Conservation (phyloP, 2,329 filamentous ascomycete genomes). For the Chalaropsis thielavioides region DNA sequence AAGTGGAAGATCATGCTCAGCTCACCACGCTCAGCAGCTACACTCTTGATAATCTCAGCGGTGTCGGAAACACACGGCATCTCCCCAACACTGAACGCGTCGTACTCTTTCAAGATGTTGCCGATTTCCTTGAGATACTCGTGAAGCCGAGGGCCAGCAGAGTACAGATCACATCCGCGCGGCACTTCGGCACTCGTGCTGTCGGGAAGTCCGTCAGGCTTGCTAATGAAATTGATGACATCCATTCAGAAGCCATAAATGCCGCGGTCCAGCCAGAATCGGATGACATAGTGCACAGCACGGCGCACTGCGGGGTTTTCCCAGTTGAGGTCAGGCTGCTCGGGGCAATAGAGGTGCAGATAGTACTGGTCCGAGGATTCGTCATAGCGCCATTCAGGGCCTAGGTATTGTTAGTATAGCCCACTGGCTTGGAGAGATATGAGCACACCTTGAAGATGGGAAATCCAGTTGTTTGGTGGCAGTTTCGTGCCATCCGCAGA, state of each 20-base stretch:
- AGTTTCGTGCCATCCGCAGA: conserved; percentile 41
- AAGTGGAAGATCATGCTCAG: conserved; percentile 64
- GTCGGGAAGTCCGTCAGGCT: conserved; percentile 42
- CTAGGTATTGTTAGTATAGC: conserved; percentile 20
- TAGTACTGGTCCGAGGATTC: conserved; percentile 39
- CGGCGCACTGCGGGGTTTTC: conserved; percentile 50
- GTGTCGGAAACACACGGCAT: conserved; percentile 34
- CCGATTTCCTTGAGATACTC: conserved; percentile 34
- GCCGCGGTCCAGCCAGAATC: conserved; percentile 59
- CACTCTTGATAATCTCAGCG: conserved; percentile 32
- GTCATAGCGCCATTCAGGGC: conserved; percentile 36
- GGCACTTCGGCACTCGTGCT: conserved; percentile 22
- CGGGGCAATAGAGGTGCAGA: conserved; percentile 52
- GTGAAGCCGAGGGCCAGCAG: conserved; percentile 37
- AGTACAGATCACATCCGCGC: conserved; percentile 32
- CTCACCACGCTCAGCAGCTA: conserved; percentile 42
- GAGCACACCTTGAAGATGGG: conserved; percentile 14
- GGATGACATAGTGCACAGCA: conserved; percentile 53
- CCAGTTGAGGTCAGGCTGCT: conserved; percentile 70
- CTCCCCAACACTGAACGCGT: conserved; percentile 39
- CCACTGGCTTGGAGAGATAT: background rate
- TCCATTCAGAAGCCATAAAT: conserved; percentile 53
- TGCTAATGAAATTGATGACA: conserved; percentile 54
- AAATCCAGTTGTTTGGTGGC: conserved; percentile 46
- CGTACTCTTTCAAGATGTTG: conserved; percentile 31